Evolutionary conservation across 192 early-diverging fungal species (phyloP).

Genomic region (Coemansia sp.): DNA sequence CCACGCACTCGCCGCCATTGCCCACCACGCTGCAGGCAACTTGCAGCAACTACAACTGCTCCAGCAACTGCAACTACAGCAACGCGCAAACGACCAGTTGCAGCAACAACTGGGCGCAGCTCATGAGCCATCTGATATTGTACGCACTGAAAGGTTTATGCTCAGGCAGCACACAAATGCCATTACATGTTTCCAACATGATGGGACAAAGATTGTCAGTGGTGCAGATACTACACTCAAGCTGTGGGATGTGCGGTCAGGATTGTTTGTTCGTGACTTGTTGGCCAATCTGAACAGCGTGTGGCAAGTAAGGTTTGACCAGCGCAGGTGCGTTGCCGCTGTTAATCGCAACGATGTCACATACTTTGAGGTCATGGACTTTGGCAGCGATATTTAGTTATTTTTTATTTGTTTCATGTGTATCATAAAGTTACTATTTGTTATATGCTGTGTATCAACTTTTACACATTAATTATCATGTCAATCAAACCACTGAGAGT

Average conservation of each 20-base stretch:
- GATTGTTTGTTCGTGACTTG: constrained; percentile 78
- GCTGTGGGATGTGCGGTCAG: constrained; percentile 93
- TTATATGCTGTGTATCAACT: background rate
- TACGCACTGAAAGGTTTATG: constrained; percentile 59
- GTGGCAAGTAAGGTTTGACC: constrained; percentile 94
- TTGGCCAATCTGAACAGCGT: constrained; percentile 79
- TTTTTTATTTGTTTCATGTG: constrained; percentile 7
- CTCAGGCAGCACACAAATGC: constrained; percentile 68
- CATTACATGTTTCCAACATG: constrained; percentile 99
- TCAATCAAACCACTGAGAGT: too few species aligned
- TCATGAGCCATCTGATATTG: background rate
- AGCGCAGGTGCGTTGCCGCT: constrained; percentile 75
- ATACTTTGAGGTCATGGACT: constrained; percentile 58
- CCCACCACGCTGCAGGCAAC: constrained; percentile 22
- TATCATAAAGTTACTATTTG: background rate
- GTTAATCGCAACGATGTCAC: constrained; percentile 60
- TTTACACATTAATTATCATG: background rate
- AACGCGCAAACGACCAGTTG: constrained; percentile 47
- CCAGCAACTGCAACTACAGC: constrained; percentile 48
- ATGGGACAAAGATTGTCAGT: constrained; percentile 86
- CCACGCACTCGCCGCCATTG: constrained; percentile 17
- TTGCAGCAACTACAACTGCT: constrained; percentile 42
- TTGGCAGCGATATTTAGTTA: constrained; percentile 12
- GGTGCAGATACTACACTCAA: constrained; percentile 93
- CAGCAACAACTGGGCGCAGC: constrained; percentile 24